Evolutionary conservation across 2,329 filamentous ascomycete genomes (phyloP), one percentile per base, ranked within the genome.

Genomic region (Ophiobolus disseminans): DNA sequence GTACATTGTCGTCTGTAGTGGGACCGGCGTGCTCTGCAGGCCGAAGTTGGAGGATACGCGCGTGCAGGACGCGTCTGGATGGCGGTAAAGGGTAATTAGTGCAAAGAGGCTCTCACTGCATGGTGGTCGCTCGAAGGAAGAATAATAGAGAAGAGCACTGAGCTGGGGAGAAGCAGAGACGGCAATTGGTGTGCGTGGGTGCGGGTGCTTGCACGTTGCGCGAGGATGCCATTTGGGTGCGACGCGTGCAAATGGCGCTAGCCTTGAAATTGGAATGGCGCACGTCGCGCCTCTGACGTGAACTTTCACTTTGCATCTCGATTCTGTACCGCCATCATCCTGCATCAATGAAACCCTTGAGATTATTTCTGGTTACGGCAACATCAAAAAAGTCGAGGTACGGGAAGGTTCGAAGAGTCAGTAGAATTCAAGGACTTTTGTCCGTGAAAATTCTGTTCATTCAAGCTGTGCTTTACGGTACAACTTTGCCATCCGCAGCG

Each of bases 1-100:
- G 86, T 97, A 96, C 94, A 99, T 99, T 45, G 45, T 39, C 48
- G 42, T 48, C 42, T 40, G 45, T 44, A 41, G 48, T 47, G 45
- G 20, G 26, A 34, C 56, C 39, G 36, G 54, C 45, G 51, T 50
- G 50, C 39, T 51, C 45, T 57, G 57, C 50, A 55, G 45, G 51
- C 44, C 40, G 48, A 40, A 50, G 41, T 40, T 42, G 35, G 45
- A 47, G 42, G 39, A 57, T 43, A 57, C 57, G 56, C 62, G 59
- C 48, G 25, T 26, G 38, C n/a, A n/a, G 51, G 61, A 67, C 66
- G 64, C 64, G 67, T 69, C 40, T 48, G 48, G 57, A 21, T 53
- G 50, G 38, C 50, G 59, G 26, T 44, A 39, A 49, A 39, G 43
- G 47, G 32, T 36, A 38, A 51, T 54, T 55, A 51, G 22, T 36